phyloP scores from a whole-genome alignment of 2,329 filamentous ascomycete species.

The Xenoacremonium recifei region DNA sequence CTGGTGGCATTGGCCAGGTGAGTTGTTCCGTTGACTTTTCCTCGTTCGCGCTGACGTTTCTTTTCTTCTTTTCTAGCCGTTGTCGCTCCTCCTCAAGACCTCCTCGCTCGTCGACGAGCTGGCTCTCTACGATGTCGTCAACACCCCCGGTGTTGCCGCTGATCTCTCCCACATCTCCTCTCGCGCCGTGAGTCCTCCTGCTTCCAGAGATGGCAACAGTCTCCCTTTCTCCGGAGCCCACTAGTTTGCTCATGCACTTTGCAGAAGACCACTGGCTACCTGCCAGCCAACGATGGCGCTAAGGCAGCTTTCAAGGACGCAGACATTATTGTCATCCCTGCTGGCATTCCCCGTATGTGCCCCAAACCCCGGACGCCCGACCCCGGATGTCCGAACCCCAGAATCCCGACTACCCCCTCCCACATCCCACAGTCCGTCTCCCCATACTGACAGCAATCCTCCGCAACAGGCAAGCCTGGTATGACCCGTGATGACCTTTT shows the following conservation, averaged over 20 bases:
- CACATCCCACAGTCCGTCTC: constrained; percentile 8
- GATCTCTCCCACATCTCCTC: constrained; percentile 98
- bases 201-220: constrained; percentile 9
- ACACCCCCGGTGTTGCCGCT: constrained; percentile 92
- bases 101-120: constrained; percentile 87
- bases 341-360: constrained; percentile 89
- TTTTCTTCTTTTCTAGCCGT: constrained; percentile 58
- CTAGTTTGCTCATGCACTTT: constrained; percentile 28
- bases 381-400: constrained; percentile 6
- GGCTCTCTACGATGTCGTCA: constrained; percentile 98
- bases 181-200: constrained; percentile 59
- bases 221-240: constrained; percentile 20
- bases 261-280: constrained; percentile 83
- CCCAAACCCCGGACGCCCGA: constrained; percentile 15
- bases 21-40: constrained; percentile 24
- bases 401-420: background rate
- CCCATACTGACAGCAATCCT: constrained; percentile 18
- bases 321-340: constrained; percentile 95
- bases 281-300: constrained; percentile 81
- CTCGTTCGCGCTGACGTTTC: constrained; percentile 3
- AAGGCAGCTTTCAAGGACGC: constrained; percentile 88
- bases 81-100: constrained; percentile 94
- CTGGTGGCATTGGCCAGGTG: constrained; percentile 98
- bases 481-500: constrained; percentile 99
- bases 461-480: constrained; percentile 80